Evolutionary conservation across 768 basidiomycete species (phyloP), one percentile per base, ranked within the genome.

Genomic region (Artomyces pyxidatus): DNA sequence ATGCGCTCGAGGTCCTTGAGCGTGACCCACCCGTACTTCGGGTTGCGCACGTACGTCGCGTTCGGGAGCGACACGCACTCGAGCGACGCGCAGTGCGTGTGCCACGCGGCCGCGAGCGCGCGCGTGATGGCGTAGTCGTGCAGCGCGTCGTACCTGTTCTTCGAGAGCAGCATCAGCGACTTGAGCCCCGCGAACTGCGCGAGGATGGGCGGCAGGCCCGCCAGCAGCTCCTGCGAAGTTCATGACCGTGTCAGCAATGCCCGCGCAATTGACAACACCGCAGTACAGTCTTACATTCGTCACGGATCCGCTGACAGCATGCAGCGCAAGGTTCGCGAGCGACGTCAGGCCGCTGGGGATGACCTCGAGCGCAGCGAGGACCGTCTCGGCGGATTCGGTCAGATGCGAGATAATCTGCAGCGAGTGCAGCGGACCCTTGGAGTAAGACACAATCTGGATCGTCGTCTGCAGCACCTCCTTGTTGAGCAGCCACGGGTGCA

Each of bases 261-360:
- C n/a, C 19, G 25, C 7, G 4, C 23, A 19, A 21, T 8, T 19
- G 4, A 6, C 17, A 19, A 27, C 16, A 12, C 6, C 14, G 8
- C 11, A 9, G 17, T 17, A n/a, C 11, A 39, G 7, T 46, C 57
- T 41, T 29, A 63, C 62, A 5, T 41, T 42, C 14, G 57, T 58
- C 49, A 63, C 47, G 2, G 60, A 55, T 26, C 58, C 62, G 49
- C 51, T 49, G n/a, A 59, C 60, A 1, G 58, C 59, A 23, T 63
- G 58, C 28, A 63, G 41, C 4, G 55, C 53, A 19, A 63, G 52
- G 21, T 52, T 58, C 29, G 52, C 48, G 11, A 63, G 51, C 30
- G 35, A 50, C 22, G 55, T 48, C 23, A 63, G 37, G 44, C 54
- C 48, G 17, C 41, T 37, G 17, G 62, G 55, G 9, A 63, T 57